These are phyloP conservation scores for Fusarium coicis DNA, from an alignment of 2,329 filamentous ascomycete species.

Conservation along the genomic window DNA sequence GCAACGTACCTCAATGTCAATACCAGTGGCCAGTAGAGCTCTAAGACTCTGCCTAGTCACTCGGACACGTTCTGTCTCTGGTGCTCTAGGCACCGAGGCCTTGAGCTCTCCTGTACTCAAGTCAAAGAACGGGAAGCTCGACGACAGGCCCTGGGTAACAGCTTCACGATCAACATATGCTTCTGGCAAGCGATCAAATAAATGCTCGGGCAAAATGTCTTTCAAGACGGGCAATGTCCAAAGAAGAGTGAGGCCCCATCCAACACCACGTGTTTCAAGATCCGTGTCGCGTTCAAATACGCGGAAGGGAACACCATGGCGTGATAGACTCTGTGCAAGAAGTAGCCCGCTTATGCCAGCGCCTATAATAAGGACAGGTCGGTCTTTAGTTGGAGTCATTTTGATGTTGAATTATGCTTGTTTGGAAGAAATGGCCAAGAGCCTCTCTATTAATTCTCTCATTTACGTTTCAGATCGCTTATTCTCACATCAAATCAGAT, in stretches of 20 bases:
- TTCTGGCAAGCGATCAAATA: constrained; percentile 58
- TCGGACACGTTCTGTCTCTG: constrained; percentile 58
- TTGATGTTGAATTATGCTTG: background rate
- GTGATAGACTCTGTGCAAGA: constrained; percentile 50
- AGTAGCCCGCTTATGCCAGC: constrained; percentile 52
- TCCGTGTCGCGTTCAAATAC: constrained; percentile 65
- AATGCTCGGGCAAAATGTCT: constrained; percentile 59
- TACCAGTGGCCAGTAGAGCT: constrained; percentile 55
- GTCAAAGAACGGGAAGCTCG: constrained; percentile 66
- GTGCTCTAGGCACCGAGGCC: constrained; percentile 55
- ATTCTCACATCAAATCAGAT: background rate
- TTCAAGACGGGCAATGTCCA: constrained; percentile 67
- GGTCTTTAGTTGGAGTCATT: constrained; percentile 1
- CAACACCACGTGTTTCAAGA: constrained; percentile 59
- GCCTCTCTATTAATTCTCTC: background rate
- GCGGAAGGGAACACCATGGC: constrained; percentile 52
- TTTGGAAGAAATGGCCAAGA: fast-evolving
- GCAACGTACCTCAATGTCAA: constrained; percentile 57
- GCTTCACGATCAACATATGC: constrained; percentile 65
- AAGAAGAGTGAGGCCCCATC: constrained; percentile 73
- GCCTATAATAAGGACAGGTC: constrained; percentile 50
- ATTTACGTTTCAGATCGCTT: background rate
- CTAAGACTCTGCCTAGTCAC: constrained; percentile 60
- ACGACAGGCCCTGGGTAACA: constrained; percentile 57
- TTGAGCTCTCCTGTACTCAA: constrained; percentile 59